Evolutionary conservation across 345 rosid genomes (phyloP).

Genomic region (Arabidopsis arenosa): DNA sequence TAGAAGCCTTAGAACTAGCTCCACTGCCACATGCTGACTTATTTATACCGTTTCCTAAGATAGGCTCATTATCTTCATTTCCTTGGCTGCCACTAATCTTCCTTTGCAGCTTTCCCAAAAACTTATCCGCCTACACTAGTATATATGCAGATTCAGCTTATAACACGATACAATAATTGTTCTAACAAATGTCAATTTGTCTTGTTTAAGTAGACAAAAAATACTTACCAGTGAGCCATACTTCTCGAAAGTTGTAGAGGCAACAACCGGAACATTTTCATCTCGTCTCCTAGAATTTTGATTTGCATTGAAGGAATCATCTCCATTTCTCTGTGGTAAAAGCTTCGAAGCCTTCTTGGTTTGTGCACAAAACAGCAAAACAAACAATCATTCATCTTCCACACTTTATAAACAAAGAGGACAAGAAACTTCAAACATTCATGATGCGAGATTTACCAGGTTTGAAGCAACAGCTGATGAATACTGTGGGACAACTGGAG

Average conservation of each 20-base stretch:
- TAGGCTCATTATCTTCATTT: constrained; percentile 42
- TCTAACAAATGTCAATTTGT: background rate
- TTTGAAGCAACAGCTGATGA: constrained; percentile 70
- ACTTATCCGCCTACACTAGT: constrained; percentile 64
- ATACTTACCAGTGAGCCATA: constrained; percentile 59
- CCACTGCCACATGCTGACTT: constrained; percentile 34
- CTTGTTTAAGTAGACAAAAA: constrained; percentile 10
- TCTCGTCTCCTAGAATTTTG: constrained; percentile 44
- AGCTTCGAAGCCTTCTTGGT: constrained; percentile 66
- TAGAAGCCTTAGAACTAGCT: constrained; percentile 43
- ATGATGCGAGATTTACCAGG: constrained; percentile 57
- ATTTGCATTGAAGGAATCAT: constrained; percentile 43
- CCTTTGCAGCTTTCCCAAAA: constrained; percentile 65
- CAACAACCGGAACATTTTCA: constrained; percentile 43
- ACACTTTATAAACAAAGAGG: background rate
- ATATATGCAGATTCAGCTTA: constrained; percentile 19
- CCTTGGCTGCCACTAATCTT: constrained; percentile 44
- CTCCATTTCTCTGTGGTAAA: constrained; percentile 50
- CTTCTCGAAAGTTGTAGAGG: constrained; percentile 51
- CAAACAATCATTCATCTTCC: constrained; percentile 27
- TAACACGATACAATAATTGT: background rate
- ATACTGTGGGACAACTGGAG: constrained; percentile 52
- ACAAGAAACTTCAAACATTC: background rate
- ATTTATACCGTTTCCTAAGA: constrained; percentile 33
- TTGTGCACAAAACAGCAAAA: constrained; percentile 20